Conservation (phyloP, 805 yeast genomes). For the Scheffersomyces stipitis region DNA sequence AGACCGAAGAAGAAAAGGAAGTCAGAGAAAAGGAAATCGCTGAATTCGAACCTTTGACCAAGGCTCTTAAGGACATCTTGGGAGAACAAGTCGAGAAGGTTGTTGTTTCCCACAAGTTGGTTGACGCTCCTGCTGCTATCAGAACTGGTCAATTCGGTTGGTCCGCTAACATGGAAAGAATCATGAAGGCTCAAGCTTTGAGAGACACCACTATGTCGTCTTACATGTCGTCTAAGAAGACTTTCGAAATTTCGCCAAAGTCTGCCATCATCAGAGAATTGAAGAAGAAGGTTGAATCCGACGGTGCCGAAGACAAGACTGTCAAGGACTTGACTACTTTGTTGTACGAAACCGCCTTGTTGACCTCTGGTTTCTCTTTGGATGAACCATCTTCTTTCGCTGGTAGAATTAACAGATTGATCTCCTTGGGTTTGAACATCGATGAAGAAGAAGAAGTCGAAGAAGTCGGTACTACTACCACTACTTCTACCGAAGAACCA, state of each 20-base stretch:
- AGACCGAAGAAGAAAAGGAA: slow-evolving; percentile 96
- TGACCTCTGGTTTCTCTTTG: slow-evolving; percentile 97
- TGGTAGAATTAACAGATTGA: slow-evolving; percentile 95
- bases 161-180: slow-evolving; percentile 99
- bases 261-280: slow-evolving; percentile 94
- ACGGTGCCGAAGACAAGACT: slow-evolving; percentile 97
- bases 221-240: slow-evolving; percentile 99
- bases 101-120: slow-evolving; percentile 94
- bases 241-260: slow-evolving; percentile 96
- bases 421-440: slow-evolving; percentile 96
- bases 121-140: slow-evolving; percentile 99
- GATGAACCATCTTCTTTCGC: slow-evolving; percentile 99
- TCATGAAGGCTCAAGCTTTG: slow-evolving; percentile 99
- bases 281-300: slow-evolving; percentile 93
- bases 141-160: slow-evolving; percentile 99
- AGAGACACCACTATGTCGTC: slow-evolving; percentile 98
- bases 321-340: slow-evolving; percentile 96
- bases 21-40: slow-evolving; percentile 90
- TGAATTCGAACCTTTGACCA: slow-evolving; percentile 91
- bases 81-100: slow-evolving; percentile 99
- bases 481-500: slow-evolving; percentile 55
- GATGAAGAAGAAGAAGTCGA: slow-evolving; percentile 77
- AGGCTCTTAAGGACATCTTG: slow-evolving; percentile 92
- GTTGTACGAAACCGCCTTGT: slow-evolving; percentile 95
- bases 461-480: slow-evolving; percentile 47